These are phyloP conservation scores for Paramecium sonneborni DNA, from an alignment of 73 alveolate genomes.

Conservation along the genomic window DNA sequence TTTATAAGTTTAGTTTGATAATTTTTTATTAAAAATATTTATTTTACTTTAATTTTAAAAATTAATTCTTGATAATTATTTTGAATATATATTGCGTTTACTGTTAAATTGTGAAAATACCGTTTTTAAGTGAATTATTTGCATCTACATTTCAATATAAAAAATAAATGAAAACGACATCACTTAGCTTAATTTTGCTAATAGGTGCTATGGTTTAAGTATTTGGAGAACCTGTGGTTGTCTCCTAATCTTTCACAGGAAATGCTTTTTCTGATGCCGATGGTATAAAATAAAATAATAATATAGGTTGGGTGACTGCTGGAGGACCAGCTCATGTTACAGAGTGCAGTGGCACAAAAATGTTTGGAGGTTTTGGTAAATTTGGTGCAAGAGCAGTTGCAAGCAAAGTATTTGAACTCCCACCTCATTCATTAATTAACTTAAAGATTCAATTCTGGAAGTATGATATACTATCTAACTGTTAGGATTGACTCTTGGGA, in stretches of 20 bases:
- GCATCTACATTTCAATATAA: neutral
- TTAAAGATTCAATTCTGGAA: slow-evolving; percentile 40
- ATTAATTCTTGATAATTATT: no score
- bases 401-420: neutral
- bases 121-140: no score
- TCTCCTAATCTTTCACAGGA: slow-evolving; percentile 10
- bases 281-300: neutral
- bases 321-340: neutral
- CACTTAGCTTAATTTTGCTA: neutral
- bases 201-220: neutral
- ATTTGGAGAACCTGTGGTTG: neutral
- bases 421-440: slow-evolving; percentile 10
- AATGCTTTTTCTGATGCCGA: slow-evolving; percentile 11
- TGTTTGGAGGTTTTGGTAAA: slow-evolving; percentile 9
- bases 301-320: neutral
- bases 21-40: no score
- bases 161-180: neutral
- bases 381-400: slow-evolving; percentile 23
- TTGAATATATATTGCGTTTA: no score
- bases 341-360: slow-evolving; percentile 10
- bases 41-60: no score
- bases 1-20: no score
- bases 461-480: neutral
- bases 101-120: no score
- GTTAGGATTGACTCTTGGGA: slow-evolving; percentile 45